phyloP scores from a whole-genome alignment of 2,329 filamentous ascomycete species.

The Penicillium brasilianum region DNA sequence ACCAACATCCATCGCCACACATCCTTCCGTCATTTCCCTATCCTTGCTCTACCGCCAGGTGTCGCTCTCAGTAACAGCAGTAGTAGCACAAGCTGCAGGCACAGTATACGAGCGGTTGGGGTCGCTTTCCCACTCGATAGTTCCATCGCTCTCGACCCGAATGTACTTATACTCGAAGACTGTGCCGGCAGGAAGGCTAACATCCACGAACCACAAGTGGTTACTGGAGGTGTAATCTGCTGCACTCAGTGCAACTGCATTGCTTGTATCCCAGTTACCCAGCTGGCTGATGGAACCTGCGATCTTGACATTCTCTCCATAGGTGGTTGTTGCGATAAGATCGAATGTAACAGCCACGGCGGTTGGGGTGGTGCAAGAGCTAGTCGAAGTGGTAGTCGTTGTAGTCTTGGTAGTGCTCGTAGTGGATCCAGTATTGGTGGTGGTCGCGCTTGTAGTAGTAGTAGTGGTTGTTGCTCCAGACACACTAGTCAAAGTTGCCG shows the following conservation, averaged over 20 bases:
- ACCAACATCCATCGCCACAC: not conserved
- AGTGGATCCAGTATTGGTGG: not conserved
- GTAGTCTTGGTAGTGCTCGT: not conserved
- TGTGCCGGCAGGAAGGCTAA: slow-evolving; percentile 62
- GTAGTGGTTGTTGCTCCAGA: slow-evolving; percentile 16
- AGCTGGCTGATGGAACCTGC: slow-evolving; percentile 64
- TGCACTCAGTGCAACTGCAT: slow-evolving; percentile 63
- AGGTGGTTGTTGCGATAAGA: slow-evolving; percentile 60
- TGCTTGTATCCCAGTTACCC: slow-evolving; percentile 65
- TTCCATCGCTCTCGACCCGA: slow-evolving; percentile 59
- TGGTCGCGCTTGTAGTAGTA: not conserved
- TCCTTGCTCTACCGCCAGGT: slow-evolving; percentile 40
- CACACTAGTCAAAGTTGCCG: slow-evolving; percentile 32
- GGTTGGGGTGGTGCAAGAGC: slow-evolving; percentile 39
- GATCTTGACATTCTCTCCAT: slow-evolving; percentile 69
- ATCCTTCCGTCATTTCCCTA: not conserved
- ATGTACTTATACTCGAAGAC: slow-evolving; percentile 72
- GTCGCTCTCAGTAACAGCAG: slow-evolving; percentile 42
- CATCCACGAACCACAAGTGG: slow-evolving; percentile 65
- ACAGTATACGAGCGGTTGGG: slow-evolving; percentile 51
- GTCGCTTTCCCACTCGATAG: slow-evolving; percentile 68
- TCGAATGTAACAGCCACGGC: slow-evolving; percentile 67
- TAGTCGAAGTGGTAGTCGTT: slow-evolving; percentile 33
- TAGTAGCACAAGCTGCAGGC: slow-evolving; percentile 42
- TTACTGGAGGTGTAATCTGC: slow-evolving; percentile 63